Conservation (phyloP, 495 filamentous ascomycete genomes). For the Penicillium canariense region DNA sequence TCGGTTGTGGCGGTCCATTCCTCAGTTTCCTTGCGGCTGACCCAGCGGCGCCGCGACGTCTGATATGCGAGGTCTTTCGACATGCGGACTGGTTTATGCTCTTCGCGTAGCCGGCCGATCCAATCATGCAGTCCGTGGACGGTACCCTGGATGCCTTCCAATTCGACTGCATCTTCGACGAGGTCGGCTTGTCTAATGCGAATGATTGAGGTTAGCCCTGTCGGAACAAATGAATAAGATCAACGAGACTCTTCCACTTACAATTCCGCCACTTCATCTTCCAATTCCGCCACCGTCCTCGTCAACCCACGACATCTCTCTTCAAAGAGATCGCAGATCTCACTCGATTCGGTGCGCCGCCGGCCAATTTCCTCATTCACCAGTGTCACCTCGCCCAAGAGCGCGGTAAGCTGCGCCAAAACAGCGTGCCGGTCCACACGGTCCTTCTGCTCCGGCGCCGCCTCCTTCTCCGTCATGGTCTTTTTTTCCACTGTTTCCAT, state of each 20-base stretch:
- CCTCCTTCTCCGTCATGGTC: neutral
- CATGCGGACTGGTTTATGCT: conserved; percentile 16
- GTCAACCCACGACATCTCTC: conserved; percentile 27
- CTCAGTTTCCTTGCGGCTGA: conserved; percentile 12
- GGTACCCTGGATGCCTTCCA: conserved; percentile 39
- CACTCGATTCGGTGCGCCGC: conserved; percentile 31
- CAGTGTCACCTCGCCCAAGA: conserved; percentile 27
- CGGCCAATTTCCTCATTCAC: conserved; percentile 30
- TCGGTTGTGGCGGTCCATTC: conserved; percentile 17
- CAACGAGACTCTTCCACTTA: conserved; percentile 12
- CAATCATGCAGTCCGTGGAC: conserved; percentile 35
- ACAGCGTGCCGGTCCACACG: conserved; percentile 6
- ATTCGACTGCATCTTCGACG: conserved; percentile 33
- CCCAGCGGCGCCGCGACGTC: conserved; percentile 19
- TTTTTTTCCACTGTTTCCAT: neutral
- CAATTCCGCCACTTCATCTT: conserved; percentile 35
- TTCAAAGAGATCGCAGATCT: conserved; percentile 34
- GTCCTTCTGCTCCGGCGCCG: neutral
- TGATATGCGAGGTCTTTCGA: neutral
- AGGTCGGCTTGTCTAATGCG: conserved; percentile 29
- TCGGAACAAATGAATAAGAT: neutral
- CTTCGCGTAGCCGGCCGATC: conserved; percentile 27
- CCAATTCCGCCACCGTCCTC: conserved; percentile 27
- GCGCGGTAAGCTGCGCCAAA: conserved; percentile 17
- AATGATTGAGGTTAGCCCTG: neutral